Evolutionary conservation across 139 green algal genomes (phyloP).

Genomic region (Desmodesmus armatus): DNA sequence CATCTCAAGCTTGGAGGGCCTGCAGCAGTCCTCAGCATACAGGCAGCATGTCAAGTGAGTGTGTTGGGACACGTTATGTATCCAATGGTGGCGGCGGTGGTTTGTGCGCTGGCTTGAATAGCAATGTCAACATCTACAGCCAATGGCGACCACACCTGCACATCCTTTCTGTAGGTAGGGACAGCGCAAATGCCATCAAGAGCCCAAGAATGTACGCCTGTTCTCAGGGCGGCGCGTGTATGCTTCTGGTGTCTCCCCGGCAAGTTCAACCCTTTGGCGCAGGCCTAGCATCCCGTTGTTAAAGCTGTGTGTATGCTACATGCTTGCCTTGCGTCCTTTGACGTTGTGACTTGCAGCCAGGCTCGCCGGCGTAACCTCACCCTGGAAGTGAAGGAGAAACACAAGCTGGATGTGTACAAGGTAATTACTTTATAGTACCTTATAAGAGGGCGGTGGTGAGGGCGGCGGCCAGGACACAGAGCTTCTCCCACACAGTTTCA

Average conservation of each 20-base stretch:
- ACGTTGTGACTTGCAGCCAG: neutral
- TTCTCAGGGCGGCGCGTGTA: no score
- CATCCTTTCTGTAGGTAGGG: no score
- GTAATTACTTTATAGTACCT: no score
- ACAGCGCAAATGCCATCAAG: no score
- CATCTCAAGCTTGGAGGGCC: constrained; percentile 33
- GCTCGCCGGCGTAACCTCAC: neutral
- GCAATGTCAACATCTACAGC: no score
- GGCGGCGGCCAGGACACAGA: no score
- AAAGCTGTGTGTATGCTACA: neutral
- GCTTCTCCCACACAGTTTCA: no score
- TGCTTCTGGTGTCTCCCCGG: neutral
- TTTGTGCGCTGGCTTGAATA: neutral
- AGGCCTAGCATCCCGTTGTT: neutral
- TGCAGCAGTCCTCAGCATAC: constrained; percentile 31
- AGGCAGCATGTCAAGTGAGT: constrained; percentile 26
- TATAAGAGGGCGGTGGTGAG: no score
- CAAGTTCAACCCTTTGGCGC: neutral
- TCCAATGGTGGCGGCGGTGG: neutral
- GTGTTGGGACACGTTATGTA: neutral
- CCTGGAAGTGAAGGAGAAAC: constrained; percentile 6
- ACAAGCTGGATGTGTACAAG: constrained; percentile 44
- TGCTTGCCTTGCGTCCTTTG: neutral
- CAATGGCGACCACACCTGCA: no score
- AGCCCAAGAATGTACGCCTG: no score